Percentiles rank a stretch among this genome's conserved stretches.
Evolutionary conservation across 768 basidiomycete species (phyloP).

Genomic region (Boletus fagicola): DNA sequence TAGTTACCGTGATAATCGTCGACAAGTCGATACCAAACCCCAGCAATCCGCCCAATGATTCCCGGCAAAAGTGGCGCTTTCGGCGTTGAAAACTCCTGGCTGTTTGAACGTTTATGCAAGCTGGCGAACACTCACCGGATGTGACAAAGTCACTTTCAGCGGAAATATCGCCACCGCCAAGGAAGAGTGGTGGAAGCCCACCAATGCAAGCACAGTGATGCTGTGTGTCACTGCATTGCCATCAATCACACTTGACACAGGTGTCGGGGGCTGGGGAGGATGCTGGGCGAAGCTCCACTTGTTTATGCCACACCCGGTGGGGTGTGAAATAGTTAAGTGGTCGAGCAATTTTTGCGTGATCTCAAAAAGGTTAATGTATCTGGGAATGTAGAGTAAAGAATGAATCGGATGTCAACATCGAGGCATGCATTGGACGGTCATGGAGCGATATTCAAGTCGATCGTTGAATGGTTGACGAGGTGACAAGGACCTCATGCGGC

Average conservation of each 20-base stretch:
- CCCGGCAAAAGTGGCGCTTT: slow-evolving; percentile 1
- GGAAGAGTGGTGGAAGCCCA: not conserved
- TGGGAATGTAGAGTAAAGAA: not conserved
- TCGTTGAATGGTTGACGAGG: not conserved
- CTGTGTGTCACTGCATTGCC: not conserved
- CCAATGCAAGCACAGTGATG: not conserved
- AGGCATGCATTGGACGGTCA: not conserved
- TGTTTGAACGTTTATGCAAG: not conserved
- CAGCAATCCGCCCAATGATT: not conserved
- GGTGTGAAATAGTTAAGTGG: not conserved
- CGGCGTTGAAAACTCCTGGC: not conserved
- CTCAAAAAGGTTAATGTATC: not conserved
- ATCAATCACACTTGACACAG: not conserved
- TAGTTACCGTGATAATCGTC: not conserved
- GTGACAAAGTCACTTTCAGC: not conserved
- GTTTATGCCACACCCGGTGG: not conserved
- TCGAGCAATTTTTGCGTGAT: not conserved
- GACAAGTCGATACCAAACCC: not conserved
- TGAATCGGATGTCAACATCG: not conserved
- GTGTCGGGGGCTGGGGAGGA: not conserved
- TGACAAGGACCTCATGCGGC: not conserved
- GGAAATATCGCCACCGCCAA: not conserved
- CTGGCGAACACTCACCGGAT: not conserved
- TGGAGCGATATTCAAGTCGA: not conserved
- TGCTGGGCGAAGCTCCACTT: not conserved